Conservation (phyloP, 257 asterid genomes). For the Striga asiatica region DNA sequence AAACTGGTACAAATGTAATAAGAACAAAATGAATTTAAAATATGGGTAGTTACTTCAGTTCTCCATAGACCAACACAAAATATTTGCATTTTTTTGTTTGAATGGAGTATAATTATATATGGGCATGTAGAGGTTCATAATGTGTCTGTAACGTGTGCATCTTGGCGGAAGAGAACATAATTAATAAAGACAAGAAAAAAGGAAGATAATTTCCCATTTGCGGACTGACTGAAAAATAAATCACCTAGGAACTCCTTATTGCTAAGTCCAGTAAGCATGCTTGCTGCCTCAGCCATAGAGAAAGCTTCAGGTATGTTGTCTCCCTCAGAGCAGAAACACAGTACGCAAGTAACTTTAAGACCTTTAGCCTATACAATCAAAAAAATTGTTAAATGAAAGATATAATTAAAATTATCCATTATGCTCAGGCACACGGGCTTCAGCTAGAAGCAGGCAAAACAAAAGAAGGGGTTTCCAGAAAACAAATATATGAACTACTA, state of each 20-base stretch:
- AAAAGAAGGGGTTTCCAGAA: too few relatives aligned
- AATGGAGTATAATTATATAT: not conserved
- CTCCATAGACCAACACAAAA: not conserved
- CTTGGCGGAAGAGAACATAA: not conserved
- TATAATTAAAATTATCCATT: not conserved
- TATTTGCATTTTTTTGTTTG: not conserved
- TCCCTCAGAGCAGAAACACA: constrained; percentile 97
- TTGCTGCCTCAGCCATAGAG: constrained; percentile 73
- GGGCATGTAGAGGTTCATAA: not conserved
- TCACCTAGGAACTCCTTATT: constrained; percentile 42
- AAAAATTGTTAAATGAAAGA: not conserved
- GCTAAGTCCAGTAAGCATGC: constrained; percentile 40
- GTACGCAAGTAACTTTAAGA: constrained; percentile 73
- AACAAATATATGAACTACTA: too few relatives aligned
- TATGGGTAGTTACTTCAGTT: not conserved
- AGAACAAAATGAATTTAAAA: not conserved
- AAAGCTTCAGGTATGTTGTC: constrained; percentile 91
- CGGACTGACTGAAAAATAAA: constrained; percentile 8
- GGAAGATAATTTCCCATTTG: not conserved
- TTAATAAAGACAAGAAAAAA: not conserved
- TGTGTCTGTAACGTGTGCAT: not conserved
- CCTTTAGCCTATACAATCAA: constrained; percentile 62
- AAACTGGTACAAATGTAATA: too few relatives aligned
- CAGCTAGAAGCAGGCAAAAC: too few relatives aligned
- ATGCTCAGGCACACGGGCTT: too few relatives aligned